Evolutionary conservation across 139 green algal species (phyloP).

Genomic region (Chlamydomonas schloesseri): DNA sequence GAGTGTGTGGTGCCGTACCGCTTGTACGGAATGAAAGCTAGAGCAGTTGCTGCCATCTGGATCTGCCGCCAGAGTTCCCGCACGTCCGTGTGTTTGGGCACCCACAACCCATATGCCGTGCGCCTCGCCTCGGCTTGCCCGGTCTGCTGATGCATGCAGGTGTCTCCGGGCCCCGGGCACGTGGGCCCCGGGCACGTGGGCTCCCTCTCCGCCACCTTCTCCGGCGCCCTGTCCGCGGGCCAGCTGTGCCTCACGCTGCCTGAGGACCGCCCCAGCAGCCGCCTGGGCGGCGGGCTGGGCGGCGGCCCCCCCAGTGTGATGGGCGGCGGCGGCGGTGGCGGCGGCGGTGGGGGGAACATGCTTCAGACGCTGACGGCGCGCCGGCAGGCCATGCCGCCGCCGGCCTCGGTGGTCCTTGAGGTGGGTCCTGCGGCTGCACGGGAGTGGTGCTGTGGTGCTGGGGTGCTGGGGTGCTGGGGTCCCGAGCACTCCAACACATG

Average conservation of each 20-base stretch:
- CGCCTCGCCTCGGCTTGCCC: too few species aligned
- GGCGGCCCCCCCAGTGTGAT: not conserved
- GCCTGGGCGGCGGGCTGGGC: not conserved
- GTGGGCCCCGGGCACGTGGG: not conserved
- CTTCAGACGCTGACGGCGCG: conserved; percentile 16
- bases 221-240: not conserved
- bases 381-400: conserved; percentile 5
- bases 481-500: too few species aligned
- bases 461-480: not conserved
- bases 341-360: not conserved
- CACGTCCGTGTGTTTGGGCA: too few species aligned
- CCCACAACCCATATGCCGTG: too few species aligned
- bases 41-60: too few species aligned
- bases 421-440: not conserved
- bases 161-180: not conserved
- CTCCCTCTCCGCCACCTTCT: conserved; percentile 12
- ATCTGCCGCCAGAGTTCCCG: too few species aligned
- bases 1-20: too few species aligned
- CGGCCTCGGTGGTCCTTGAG: conserved; percentile 43
- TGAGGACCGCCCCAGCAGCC: not conserved
- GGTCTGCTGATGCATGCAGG: too few species aligned
- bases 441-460: not conserved
- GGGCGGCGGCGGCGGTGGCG: not conserved
- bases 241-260: not conserved
- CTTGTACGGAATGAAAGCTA: too few species aligned